Evolutionary conservation across 148 eudicot genomes (phyloP), one percentile per base, ranked within the genome.

Genomic region (Rhododendron molle): DNA sequence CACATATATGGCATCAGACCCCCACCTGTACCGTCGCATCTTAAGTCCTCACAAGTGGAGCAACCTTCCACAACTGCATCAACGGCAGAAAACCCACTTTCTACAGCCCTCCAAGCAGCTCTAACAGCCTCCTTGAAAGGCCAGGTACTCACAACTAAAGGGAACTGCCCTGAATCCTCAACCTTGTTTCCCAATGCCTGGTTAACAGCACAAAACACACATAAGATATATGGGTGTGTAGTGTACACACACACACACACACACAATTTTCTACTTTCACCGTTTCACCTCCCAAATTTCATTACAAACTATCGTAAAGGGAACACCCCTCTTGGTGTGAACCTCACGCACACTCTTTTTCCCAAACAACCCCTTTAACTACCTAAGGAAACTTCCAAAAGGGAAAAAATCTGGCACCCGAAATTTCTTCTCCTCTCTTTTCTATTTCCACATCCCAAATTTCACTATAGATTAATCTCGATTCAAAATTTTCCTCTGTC

Each of bases 61-160:
- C 99, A 96, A 82, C 99, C 99, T 89, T 94, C 93, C 84, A 96
- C 96, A 46, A 96, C 97, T 52, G 98, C 94, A 91, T 96, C 99
- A 56, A 96, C 56, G 16, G 98, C 96, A 13, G 99, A 91, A 78
- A 90, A 89, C 30, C 99, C 99, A 76, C 87, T 80, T 82, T 91
- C 89, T 74, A 90, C 94, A 88, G 90, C 88, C 78, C 86, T 93
- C 99, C 99, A 96, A 83, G 96, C 98, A 65, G 94, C 95, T 84
- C 91, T 90, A 84, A 95, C 99, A 83, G 99, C 99, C 54, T 95
- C 98, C 85, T 90, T 87, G 86, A 95, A 96, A 54, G 96, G 95
- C 99, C 99, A 96, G 32, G 99, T 96, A 86, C 98, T 96, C 83
- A 96, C 94, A 83, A 96, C 99, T 7, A 95, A 49, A 83, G 98